Evolutionary conservation across 2,329 filamentous ascomycete species (phyloP), one percentile per base, ranked within the genome.

Genomic region (Plenodomus lindquistii): DNA sequence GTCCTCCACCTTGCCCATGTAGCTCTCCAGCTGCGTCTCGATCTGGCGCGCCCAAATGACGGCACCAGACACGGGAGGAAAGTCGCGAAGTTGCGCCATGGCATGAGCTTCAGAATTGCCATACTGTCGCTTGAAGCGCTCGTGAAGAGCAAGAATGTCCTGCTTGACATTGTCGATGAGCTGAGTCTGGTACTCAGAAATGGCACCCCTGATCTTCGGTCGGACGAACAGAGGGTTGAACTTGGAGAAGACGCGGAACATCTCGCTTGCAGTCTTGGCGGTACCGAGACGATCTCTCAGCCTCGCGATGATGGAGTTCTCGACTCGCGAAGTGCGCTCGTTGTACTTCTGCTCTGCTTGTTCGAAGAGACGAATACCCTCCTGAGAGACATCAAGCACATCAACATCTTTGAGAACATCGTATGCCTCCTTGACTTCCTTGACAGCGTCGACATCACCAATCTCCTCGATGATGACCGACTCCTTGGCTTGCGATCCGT

Each of bases 211-310:
- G 75, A 99, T 97, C 80, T 99, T 99, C n/a, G 94, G 94, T 50
- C 94, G 86, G 47, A 99, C 93, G 62, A 99, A 96, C 22, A 99
- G 85, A 2, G 94, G 94, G 70, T 99, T 99, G 82, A 99, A 99
- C 71, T 97, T 97, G 44, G 94, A 97, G 72, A 99, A 99, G 53
- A 99, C 94, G 45, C 95, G 89, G 73, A 99, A 99, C 94, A 99
- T 99, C 75, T 99, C 95, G 69, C 96, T 97, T 35, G 94, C 94
- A 54, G 91, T 96, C 79, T 96, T 97, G 11, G 94, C 93, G 6
- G 91, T 96, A 13, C 92, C 94, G 46, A 99, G 81, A 49, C 94
- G 88, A 73, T 99, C 94, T 65, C 94, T 84, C 24, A 99, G 80
- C 44, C 91, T 84, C 27, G 94, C 91, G 70, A 99, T 99, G 73